Evolutionary conservation across 2,329 filamentous ascomycete species (phyloP).

Genomic region (Paramyrothecium roridum): DNA sequence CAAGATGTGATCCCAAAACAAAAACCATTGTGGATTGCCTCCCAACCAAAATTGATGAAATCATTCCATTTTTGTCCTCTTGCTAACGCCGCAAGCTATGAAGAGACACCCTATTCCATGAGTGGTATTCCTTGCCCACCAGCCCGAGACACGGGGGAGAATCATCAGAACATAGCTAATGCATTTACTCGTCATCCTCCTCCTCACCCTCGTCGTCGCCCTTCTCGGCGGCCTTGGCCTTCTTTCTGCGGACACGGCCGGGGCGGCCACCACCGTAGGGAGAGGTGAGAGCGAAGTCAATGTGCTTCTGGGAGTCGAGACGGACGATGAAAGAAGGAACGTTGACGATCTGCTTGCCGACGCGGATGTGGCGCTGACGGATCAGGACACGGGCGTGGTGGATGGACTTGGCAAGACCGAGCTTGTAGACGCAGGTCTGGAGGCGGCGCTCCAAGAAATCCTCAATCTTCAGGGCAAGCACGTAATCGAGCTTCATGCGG

Average conservation of each 20-base stretch:
- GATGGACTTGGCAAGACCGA: constrained; percentile 99
- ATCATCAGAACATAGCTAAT: constrained; percentile 24
- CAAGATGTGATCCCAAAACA: not conserved
- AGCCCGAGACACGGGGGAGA: constrained; percentile 23
- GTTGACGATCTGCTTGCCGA: constrained; percentile 99
- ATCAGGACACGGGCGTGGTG: constrained; percentile 99
- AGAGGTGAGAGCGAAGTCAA: constrained; percentile 96
- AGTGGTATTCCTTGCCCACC: constrained; percentile 30
- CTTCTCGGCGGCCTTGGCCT: constrained; percentile 93
- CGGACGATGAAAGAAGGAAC: constrained; percentile 99
- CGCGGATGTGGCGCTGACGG: constrained; percentile 98
- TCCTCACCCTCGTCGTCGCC: constrained; percentile 77
- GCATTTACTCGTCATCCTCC: constrained; percentile 74
- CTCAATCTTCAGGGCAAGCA: constrained; percentile 97
- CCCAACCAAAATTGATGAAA: constrained; percentile 21
- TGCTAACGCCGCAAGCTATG: constrained; percentile 51
- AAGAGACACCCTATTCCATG: constrained; percentile 38
- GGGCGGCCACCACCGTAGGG: constrained; percentile 96
- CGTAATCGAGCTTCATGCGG: constrained; percentile 99
- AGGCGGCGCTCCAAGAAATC: constrained; percentile 99
- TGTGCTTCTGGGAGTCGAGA: constrained; percentile 99
- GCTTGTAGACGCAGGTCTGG: constrained; percentile 99
- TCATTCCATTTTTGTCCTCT: constrained; percentile 45
- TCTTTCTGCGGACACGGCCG: constrained; percentile 99
- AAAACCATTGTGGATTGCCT: not conserved